These are phyloP conservation scores for Streptanthus diversifolius DNA, from an alignment of 345 rosid species.

Conservation along the genomic window DNA sequence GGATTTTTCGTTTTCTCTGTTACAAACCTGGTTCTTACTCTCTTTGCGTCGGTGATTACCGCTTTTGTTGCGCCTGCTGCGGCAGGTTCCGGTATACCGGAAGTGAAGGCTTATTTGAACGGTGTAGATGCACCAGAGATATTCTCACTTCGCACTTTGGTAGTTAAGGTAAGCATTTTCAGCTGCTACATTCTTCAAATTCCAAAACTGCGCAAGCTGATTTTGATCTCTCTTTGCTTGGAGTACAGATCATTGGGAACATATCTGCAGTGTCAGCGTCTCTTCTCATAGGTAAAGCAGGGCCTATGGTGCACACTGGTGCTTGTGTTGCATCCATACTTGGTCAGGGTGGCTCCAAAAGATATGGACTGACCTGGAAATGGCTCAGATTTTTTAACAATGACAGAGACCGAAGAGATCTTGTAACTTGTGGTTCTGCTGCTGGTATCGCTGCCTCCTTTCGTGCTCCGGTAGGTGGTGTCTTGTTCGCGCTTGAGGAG, in stretches of 20 bases:
- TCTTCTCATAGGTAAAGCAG: conserved; percentile 91
- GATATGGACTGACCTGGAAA: conserved; percentile 69
- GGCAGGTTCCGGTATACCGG: conserved; percentile 94
- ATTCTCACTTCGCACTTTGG: conserved; percentile 60
- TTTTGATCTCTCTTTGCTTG: neutral
- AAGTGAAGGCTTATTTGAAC: conserved; percentile 90
- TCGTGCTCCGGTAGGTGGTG: conserved; percentile 93
- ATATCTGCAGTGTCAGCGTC: conserved; percentile 82
- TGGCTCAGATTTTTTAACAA: conserved; percentile 78
- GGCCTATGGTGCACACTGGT: conserved; percentile 95
- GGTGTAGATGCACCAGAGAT: conserved; percentile 93
- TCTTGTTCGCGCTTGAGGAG: conserved; percentile 87
- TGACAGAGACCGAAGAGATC: conserved; percentile 85
- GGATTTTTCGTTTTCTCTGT: conserved; percentile 65
- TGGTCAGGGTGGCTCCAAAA: conserved; percentile 92
- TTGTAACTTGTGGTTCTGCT: conserved; percentile 92
- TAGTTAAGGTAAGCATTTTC: conserved; percentile 54
- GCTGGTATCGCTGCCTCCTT: conserved; percentile 95
- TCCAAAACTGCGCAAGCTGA: neutral
- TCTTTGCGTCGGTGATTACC: conserved; percentile 63
- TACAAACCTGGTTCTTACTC: conserved; percentile 67
- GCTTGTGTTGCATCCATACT: conserved; percentile 87
- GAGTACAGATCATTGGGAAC: conserved; percentile 73
- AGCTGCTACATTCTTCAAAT: neutral
- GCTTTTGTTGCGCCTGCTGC: conserved; percentile 76